Evolutionary conservation across 495 filamentous ascomycete species (phyloP).

Genomic region (Annulohypoxylon bovei): DNA sequence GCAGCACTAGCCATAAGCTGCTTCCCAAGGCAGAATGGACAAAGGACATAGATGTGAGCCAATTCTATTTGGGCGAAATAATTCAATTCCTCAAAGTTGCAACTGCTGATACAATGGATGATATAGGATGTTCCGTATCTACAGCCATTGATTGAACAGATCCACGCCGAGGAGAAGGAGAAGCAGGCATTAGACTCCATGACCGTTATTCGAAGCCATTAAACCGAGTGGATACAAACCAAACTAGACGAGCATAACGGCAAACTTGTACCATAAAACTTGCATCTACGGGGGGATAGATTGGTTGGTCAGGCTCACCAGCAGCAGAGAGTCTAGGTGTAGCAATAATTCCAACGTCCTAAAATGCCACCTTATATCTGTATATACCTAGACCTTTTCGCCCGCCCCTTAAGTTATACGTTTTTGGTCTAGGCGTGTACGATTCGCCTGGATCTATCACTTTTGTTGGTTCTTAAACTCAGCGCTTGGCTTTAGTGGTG

Average conservation of each 20-base stretch:
- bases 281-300: slow-evolving; percentile 35
- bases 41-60: slow-evolving; percentile 55
- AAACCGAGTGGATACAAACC: slow-evolving; percentile 17
- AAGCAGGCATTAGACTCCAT: slow-evolving; percentile 83
- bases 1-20: slow-evolving; percentile 74
- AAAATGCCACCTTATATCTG: slow-evolving; percentile 5
- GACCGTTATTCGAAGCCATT: slow-evolving; percentile 68
- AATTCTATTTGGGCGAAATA: neutral
- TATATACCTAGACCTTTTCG: slow-evolving; percentile 25
- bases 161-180: slow-evolving; percentile 85
- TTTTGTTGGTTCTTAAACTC: neutral
- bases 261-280: slow-evolving; percentile 38
- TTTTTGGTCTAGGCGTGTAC: neutral
- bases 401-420: slow-evolving; percentile 2
- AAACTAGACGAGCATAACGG: slow-evolving; percentile 4
- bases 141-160: slow-evolving; percentile 79
- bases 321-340: slow-evolving; percentile 18
- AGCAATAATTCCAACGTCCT: slow-evolving; percentile 9
- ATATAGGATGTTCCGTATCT: slow-evolving; percentile 80
- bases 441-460: neutral
- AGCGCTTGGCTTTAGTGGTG: neutral
- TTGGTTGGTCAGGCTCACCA: slow-evolving; percentile 17
- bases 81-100: neutral
- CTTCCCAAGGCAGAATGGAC: slow-evolving; percentile 86
- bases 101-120: slow-evolving; percentile 35